Evolutionary conservation across 2,329 filamentous ascomycete genomes (phyloP), one percentile per base, ranked within the genome.

Genomic region (Trichoderma oligosporum): DNA sequence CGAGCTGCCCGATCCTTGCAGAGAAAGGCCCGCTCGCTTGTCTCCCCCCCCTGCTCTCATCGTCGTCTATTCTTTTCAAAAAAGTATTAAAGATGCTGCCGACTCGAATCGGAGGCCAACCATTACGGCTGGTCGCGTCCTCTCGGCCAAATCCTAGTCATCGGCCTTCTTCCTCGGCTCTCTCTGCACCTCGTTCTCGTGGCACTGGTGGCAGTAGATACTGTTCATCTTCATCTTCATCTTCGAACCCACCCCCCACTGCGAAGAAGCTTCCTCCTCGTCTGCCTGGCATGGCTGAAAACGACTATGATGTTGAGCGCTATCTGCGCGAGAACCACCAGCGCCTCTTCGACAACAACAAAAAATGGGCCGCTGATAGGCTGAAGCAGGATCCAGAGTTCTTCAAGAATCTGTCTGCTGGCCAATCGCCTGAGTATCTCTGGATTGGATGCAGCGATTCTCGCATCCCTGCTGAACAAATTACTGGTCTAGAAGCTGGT

Each of bases 391-490:
- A 89, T 71, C 83, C 85, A 4, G 75, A 79, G 8, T 89, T 85
- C 76, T 89, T 89, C 71, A 70, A 73, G 51, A 81, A 84, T 69
- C 78, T 89, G 60, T 74, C 78, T 18, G 80, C 79, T 7, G 86
- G 86, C 44, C 86, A 89, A 74, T 74, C 74, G 14, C 86, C 86
- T 56, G 84, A 89, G 66, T 89, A 89, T 71, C 81, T 89, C 54
- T 96, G 91, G 89, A 89, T 96, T 68, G 91, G 92, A 47, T 97
- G 91, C 80, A 87, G 87, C 73, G 91, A 96, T 78, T 91, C 86
- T 38, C 89, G 92, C 63, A 89, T 93, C 69, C 92, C 92, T n/a
- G 91, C 93, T 66, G 93, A 92, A 68, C 89, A 89, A 68, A 85
- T 97, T 71, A 85, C 91, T 45, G 87, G 88, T 63, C 82, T 93